Evolutionary conservation across 164 flowering plant species (phyloP), one percentile per base, ranked within the genome.

Genomic region (Tetracentron sinense): DNA sequence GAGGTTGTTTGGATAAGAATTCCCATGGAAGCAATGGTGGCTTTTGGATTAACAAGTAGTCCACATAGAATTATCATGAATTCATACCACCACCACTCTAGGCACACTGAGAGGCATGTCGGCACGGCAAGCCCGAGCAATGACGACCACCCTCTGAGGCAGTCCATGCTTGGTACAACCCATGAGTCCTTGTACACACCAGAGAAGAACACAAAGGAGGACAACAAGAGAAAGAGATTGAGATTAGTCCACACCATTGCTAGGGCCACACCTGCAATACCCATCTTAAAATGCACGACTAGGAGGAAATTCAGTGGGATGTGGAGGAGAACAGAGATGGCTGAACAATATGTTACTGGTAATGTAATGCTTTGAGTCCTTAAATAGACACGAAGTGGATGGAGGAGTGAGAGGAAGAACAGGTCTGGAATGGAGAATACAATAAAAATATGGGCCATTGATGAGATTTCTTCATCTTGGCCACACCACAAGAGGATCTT

Each of bases 41-140:
- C 92, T 71, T 71, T 84, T 0, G 98, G 98, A 68, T 87, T 87
- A 15, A 62, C 75, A 0, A 93, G 74, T 1, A 93, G 79, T 4
- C 98, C 98, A 64, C 98, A 90, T 0, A 90, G 64, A 76, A 93
- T 60, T 58, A 90, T 90, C 97, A 93, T 90, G 74, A 93, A 71
- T 59, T 93, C 98, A 42, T 93, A 93, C 98, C 98, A 93, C 98
- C 98, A 93, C 98, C 98, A 93, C 57, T 93, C 98, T 0, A 93
- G 75, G 70, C 98, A 93, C 19, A 93, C 97, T 0, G 98, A 90
- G 11, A 82, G 62, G 53, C 98, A 93, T 7, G 84, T 90, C 0
- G 98, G 98, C 0, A 93, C 47, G 0, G 98, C 96, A 0, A 93
- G 81, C 1, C 81, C 74, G 0, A 93, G 85, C 53, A 93, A 31